These are phyloP conservation scores for Globisporangium cederbergense DNA, from an alignment of 352 stramenopile species.

Conservation along the genomic window DNA sequence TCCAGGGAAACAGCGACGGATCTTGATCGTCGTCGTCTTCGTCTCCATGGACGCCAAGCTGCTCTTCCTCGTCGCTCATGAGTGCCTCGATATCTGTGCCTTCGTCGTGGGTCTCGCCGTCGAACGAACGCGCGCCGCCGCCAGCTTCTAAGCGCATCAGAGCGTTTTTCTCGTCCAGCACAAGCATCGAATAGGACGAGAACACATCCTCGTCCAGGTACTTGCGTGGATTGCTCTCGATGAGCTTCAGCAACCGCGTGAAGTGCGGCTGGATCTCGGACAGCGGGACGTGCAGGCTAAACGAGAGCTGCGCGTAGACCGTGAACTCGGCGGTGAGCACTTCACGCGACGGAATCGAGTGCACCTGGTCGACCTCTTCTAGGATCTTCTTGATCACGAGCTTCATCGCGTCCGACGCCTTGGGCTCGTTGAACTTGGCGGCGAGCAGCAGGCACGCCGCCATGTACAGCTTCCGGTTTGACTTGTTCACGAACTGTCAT, in stretches of 20 bases:
- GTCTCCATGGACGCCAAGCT: slow-evolving; percentile 18
- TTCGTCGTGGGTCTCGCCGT: slow-evolving; percentile 54
- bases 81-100: slow-evolving; percentile 56
- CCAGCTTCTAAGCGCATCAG: slow-evolving; percentile 14
- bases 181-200: slow-evolving; percentile 59
- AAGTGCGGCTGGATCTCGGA: slow-evolving; percentile 85
- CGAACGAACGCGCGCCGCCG: slow-evolving; percentile 17
- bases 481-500: slow-evolving; percentile 93
- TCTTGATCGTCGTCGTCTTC: slow-evolving; percentile 30
- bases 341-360: slow-evolving; percentile 76
- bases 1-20: slow-evolving; percentile 59
- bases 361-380: slow-evolving; percentile 72
- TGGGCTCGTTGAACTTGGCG: slow-evolving; percentile 91
- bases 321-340: slow-evolving; percentile 89
- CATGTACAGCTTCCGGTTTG: slow-evolving; percentile 95
- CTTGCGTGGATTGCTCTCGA: slow-evolving; percentile 88
- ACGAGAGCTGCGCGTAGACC: slow-evolving; percentile 88
- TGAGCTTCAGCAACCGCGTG: slow-evolving; percentile 73
- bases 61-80: slow-evolving; percentile 70
- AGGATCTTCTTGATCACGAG: slow-evolving; percentile 62
- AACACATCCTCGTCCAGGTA: slow-evolving; percentile 88
- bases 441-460: slow-evolving; percentile 93
- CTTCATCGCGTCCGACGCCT: slow-evolving; percentile 63
- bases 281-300: slow-evolving; percentile 82
- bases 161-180: slow-evolving; percentile 65